Base-by-base conservation (phyloP, 805 yeast genomes). In the Pichia kluyveri region DNA sequence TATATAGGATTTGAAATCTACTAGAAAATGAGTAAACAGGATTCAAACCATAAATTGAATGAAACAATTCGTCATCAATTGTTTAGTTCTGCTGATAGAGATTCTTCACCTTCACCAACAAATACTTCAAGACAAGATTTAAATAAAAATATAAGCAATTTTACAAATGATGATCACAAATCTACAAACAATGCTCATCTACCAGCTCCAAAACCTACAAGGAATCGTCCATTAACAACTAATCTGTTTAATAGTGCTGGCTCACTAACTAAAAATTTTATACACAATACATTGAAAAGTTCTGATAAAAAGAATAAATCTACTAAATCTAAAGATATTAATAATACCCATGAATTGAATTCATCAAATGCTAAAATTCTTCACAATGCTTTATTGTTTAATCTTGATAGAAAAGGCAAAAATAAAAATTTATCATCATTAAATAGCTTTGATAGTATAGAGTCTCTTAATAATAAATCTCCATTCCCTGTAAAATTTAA, bases 31-130 rank as follows among this genome's bases (percentile, higher is more conserved):
- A 34, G 37, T 34, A 14, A 15, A 34, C 9, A 34, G 15, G 3
- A 34, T 15, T 11, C 41, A 9, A 26, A 15, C 4, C 30, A 38
- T 30, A 9, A 7, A 15, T 28, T 14, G 12, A 34, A 34, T 34
- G 37, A 34, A 15, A 34, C 15, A 10, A 7, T 34, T 8, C 37
- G 37, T 15, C 17, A 34, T 34, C 37, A 34, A 14, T 15, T 34
- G 37, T 14, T 32, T 14, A n/a, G 27, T 38, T 18, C 36, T 5
- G 40, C 42, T 8, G 40, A 37, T 10, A 32, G 45, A 17, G 41
- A 41, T 3, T n/a, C 42, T 26, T 47, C 50, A 23, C 47, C 47
- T 1, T 47, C 50, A 6, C 47, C 47, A 17, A 47, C 47, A 12
- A 44, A 41, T 37, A 12, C 38, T 3, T 36, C 38, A 4, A 23